These are phyloP conservation scores for Stereocaulon alpinum DNA, from an alignment of 495 filamentous ascomycete genomes.

Conservation along the genomic window DNA sequence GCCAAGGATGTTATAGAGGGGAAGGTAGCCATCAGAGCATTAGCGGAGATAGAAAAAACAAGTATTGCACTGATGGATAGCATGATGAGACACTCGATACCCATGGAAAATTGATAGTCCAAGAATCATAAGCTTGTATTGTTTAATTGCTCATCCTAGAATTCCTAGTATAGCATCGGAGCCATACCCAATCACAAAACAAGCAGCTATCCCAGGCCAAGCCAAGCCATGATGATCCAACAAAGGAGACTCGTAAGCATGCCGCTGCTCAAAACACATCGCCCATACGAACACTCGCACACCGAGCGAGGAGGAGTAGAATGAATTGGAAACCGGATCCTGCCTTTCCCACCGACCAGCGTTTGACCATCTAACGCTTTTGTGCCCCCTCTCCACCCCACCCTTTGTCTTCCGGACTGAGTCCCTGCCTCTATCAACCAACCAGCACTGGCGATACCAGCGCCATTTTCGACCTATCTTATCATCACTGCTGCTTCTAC, in stretches of 20 bases:
- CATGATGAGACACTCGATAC: not conserved
- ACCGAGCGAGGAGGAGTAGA: not conserved
- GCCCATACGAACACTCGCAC: not conserved
- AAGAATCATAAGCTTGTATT: not conserved
- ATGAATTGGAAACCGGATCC: not conserved
- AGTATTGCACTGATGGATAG: not conserved
- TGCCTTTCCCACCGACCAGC: not conserved
- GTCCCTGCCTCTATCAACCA: too few species aligned
- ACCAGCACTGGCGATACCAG: too few species aligned
- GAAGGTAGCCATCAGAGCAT: too few species aligned
- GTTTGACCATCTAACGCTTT: not conserved
- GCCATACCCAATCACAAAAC: not conserved
- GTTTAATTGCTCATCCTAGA: not conserved
- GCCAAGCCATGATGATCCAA: not conserved
- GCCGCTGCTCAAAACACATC: conserved; percentile 1
- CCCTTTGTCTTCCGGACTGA: not conserved
- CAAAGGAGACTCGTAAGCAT: conserved; percentile 13
- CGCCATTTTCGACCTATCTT: not conserved
- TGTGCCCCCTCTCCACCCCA: not conserved
- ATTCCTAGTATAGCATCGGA: not conserved
- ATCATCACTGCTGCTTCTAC: too few species aligned
- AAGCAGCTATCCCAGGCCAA: not conserved
- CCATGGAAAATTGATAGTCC: too few species aligned
- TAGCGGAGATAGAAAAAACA: too few species aligned
- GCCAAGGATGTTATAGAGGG: too few species aligned